Base-by-base conservation (phyloP, 495 filamentous ascomycete genomes). In the Penicillium roqueforti region DNA sequence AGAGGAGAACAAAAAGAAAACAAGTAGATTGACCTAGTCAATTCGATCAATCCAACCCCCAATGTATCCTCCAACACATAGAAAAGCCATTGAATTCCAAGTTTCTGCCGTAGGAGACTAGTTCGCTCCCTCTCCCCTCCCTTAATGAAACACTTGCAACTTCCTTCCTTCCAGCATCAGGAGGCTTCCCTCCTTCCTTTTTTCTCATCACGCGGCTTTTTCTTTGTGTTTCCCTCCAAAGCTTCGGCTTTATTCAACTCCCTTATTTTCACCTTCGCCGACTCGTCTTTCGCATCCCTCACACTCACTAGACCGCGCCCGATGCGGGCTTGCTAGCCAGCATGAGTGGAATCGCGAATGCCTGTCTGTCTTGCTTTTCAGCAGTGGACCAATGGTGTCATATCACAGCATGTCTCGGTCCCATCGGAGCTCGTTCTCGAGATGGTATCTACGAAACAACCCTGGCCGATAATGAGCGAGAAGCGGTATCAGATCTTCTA, bases 401-500 rank as follows among this genome's bases (percentile, higher is more conserved):
- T 67, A 73, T 77, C 51, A 69, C 72, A 25, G 73, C 68, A 44
- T 77, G 75, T 50, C 68, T 77, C 53, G 72, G 72, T 28, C 63
- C 70, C 38, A 60, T 70, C 46, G 68, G 69, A 89, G 91, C 85
- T 67, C 90, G 89, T 69, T 85, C 89, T 65, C 89, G 88, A 72
- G 93, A 96, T 79, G 91, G 87, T 62, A 80, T 92, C 39, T 97
- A 99, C 70, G 95, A 99, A 69, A 90, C 91, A 45, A 91, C 93
- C 42, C 79, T 99, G 47, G 92, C 91, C 54, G 93, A 99, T 66
- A 95, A 88, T 71, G 93, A 97, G 74, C 85, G 93, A 61, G 93
- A 97, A 80, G 93, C 93, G 40, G 95, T 99, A 5, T 92, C 93
- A 47, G 93, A 99, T 67, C 79, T 99, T 29, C 78, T 99, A 19